These are phyloP conservation scores for Aschersonia sp. DNA, from an alignment of 2,329 filamentous ascomycete genomes.

Conservation along the genomic window DNA sequence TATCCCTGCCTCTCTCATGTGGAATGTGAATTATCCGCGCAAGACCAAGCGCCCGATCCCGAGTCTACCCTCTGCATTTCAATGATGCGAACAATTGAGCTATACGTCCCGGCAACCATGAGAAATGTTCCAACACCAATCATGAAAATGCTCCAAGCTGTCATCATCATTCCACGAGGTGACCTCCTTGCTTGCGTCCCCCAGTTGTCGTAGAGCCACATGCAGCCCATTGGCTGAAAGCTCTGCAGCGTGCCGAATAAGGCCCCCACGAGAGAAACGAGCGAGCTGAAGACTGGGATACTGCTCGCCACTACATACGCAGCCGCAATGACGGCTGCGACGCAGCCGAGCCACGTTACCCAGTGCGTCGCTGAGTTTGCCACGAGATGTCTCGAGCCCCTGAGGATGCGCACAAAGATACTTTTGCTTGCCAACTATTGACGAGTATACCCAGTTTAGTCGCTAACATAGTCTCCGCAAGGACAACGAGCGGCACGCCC, in stretches of 20 bases:
- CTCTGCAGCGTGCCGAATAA: constrained; percentile 12
- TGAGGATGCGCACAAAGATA: constrained; percentile 15
- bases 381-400: constrained; percentile 13
- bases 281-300: constrained; percentile 15
- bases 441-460: background rate
- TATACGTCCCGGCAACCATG: background rate
- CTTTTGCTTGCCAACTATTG: constrained; percentile 8
- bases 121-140: constrained; percentile 1
- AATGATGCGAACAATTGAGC: background rate
- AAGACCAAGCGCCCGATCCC: constrained; percentile 22
- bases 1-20: background rate
- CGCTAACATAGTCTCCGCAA: too few species aligned
- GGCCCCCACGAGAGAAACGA: constrained; percentile 12
- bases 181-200: background rate
- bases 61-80: constrained; percentile 16
- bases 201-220: constrained; percentile 12
- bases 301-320: constrained; percentile 10
- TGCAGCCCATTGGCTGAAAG: constrained; percentile 10
- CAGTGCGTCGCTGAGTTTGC: constrained; percentile 13
- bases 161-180: constrained; percentile 3
- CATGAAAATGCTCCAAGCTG: constrained; percentile 7
- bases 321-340: constrained; percentile 4
- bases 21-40: constrained; percentile 23
- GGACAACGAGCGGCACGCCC: constrained; percentile 4
- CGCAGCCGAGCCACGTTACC: constrained; percentile 14